A percentile compares a stretch with the other conserved stretches of the same genome.
Evolutionary conservation across 352 stramenopile genomes (phyloP).

Genomic region (Phytophthora pisi): DNA sequence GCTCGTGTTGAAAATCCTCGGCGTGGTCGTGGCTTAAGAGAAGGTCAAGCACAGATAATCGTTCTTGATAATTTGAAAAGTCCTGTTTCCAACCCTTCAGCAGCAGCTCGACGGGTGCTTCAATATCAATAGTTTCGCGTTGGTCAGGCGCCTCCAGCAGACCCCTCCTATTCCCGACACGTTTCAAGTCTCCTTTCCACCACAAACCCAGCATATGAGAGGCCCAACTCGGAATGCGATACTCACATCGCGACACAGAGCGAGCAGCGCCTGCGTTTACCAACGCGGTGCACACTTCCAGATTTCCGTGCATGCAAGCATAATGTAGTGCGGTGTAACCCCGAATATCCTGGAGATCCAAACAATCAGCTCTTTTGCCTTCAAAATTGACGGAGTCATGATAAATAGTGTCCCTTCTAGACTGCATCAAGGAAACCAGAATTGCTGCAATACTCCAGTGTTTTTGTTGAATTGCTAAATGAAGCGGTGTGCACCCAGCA

Average conservation of each 20-base stretch:
- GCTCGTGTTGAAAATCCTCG: background rate
- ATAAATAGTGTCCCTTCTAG: conserved; percentile 4
- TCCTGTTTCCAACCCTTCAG: conserved; percentile 28
- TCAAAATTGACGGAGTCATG: conserved; percentile 6
- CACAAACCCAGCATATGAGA: conserved; percentile 38
- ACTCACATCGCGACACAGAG: conserved; percentile 39
- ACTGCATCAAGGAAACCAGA: conserved; percentile 39
- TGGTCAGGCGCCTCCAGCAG: conserved; percentile 8
- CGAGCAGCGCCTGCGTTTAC: conserved; percentile 35
- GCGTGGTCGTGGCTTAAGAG: conserved; percentile 10
- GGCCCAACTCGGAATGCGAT: conserved; percentile 18
- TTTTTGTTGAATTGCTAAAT: conserved; percentile 49
- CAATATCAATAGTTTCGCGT: conserved; percentile 13
- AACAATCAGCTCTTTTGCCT: conserved; percentile 3
- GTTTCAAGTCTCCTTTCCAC: conserved; percentile 35
- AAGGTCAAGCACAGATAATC: conserved; percentile 27
- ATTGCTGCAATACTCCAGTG: conserved; percentile 38
- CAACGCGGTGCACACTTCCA: conserved; percentile 38
- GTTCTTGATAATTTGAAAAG: conserved; percentile 21
- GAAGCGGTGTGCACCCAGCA: conserved; percentile 51
- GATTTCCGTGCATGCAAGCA: conserved; percentile 43
- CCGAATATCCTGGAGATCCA: conserved; percentile 52
- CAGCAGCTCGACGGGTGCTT: conserved; percentile 26
- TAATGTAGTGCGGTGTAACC: conserved; percentile 70
- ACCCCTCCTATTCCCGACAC: conserved; percentile 9